Base-by-base conservation (phyloP, 2,329 filamentous ascomycete species). In the Fusarium coffeatum region DNA sequence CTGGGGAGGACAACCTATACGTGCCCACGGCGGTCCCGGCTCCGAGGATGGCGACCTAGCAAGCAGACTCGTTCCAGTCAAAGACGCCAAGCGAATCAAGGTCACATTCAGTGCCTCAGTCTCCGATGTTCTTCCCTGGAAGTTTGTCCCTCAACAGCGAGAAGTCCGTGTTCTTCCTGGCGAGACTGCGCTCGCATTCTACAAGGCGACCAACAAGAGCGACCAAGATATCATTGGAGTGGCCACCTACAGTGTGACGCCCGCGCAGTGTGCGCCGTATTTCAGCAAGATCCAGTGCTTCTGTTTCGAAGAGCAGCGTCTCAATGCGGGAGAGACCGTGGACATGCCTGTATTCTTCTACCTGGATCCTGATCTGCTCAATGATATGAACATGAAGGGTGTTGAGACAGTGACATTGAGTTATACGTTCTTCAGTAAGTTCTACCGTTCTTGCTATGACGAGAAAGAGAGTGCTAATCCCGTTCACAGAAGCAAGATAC, bases 281-380 rank as follows among this genome's bases (percentile, higher is more conserved):
- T 99, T 99, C 78, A 97, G 93, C 88, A 99, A 99, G 87, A 99
- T 99, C 47, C 96, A 99, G 81, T 99, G 96, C 78, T 99, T 99
- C 81, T 99, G 96, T 81, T 99, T 99, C 76, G 96, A 99, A 83
- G 95, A 94, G 81, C 96, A 99, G 86, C 87, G 97, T 66, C 82
- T 99, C 71, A 95, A 96, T 78, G 94, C 94, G 8, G 94, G 95
- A 46, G 97, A 99, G 86, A 96, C 94, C 46, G 96, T 99, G 56
- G 96, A 99, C 80, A 99, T 99, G 97, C 97, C 96, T 0, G 97
- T 99, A 1, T 99, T 99, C 81, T 99, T 99, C 83, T 99, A 98
- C 81, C 92, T 99, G 71, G 96, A 99, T 77, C 96, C 96, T 1
- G 96, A 98, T 78, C 91, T 99, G 83, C 86, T 95, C 63, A 94